Evolutionary conservation across 345 rosid species (phyloP).

Genomic region (Bruguiera sexangula): DNA sequence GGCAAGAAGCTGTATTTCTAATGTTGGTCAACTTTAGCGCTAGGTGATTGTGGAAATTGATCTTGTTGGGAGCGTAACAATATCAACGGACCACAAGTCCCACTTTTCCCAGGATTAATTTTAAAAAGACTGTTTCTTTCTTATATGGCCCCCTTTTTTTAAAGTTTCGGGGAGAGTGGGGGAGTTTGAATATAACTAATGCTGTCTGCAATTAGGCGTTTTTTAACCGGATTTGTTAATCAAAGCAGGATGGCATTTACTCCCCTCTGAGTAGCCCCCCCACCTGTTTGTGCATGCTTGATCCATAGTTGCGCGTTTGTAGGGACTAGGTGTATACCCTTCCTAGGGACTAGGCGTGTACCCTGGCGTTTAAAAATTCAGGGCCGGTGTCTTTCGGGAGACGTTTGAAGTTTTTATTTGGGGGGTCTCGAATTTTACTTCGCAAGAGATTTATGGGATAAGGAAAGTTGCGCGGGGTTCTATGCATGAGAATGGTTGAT

Average conservation of each 20-base stretch:
- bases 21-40: slow-evolving; percentile 49
- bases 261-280: not conserved
- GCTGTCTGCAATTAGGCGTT: not conserved
- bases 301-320: too few species aligned
- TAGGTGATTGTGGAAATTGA: slow-evolving; percentile 60
- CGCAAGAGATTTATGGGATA: too few species aligned
- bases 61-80: slow-evolving; percentile 38
- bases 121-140: slow-evolving; percentile 22
- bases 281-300: not conserved
- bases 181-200: not conserved
- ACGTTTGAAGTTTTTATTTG: too few species aligned
- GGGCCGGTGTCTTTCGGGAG: too few species aligned
- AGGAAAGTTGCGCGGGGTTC: too few species aligned
- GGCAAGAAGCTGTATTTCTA: slow-evolving; percentile 59
- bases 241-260: slow-evolving; percentile 12
- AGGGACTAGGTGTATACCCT: not conserved
- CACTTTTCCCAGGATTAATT: slow-evolving; percentile 26
- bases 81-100: slow-evolving; percentile 24
- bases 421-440: too few species aligned
- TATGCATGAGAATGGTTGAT: too few species aligned
- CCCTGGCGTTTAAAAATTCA: too few species aligned
- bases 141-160: not conserved
- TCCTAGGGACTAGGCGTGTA: not conserved
- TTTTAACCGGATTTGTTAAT: not conserved
- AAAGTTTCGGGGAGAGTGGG: not conserved